A percentile compares a stretch with the other conserved stretches of the same genome.
phyloP scores from a whole-genome alignment of 352 stramenopile genomes.

The Pelagophyceae sp. region DNA sequence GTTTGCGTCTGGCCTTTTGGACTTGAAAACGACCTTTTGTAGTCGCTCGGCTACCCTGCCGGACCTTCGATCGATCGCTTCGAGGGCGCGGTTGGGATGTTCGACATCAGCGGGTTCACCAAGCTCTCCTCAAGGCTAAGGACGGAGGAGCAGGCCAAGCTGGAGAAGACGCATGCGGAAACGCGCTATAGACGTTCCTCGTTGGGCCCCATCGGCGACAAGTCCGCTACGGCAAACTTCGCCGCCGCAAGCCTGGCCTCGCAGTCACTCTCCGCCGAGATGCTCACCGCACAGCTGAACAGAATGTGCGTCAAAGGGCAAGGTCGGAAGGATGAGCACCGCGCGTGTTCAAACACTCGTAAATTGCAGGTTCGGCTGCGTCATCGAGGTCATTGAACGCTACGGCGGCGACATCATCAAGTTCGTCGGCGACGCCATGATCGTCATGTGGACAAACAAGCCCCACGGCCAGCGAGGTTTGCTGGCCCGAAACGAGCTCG shows the following conservation, averaged over 20 bases:
- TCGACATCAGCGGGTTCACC: neutral
- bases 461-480: neutral
- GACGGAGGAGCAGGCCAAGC: neutral
- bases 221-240: neutral
- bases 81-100: neutral
- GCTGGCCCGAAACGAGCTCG: neutral
- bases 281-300: neutral
- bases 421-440: constrained; percentile 63
- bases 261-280: neutral
- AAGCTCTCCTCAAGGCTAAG: neutral
- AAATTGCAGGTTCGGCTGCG: constrained; percentile 49
- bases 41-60: no score
- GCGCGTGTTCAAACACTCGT: no score
- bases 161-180: neutral
- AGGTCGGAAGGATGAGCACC: no score
- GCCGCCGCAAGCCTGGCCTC: neutral
- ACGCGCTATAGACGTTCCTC: neutral
- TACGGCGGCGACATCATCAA: constrained; percentile 68
- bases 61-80: neutral
- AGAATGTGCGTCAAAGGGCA: no score
- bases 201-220: neutral
- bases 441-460: constrained; percentile 51
- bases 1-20: no score
- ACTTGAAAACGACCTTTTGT: no score
- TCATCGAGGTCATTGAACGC: constrained; percentile 62